A percentile compares a stretch with the other conserved stretches of the same genome.
Conservation (phyloP, 2,329 filamentous ascomycete species). For the Scedosporium apiospermum region DNA sequence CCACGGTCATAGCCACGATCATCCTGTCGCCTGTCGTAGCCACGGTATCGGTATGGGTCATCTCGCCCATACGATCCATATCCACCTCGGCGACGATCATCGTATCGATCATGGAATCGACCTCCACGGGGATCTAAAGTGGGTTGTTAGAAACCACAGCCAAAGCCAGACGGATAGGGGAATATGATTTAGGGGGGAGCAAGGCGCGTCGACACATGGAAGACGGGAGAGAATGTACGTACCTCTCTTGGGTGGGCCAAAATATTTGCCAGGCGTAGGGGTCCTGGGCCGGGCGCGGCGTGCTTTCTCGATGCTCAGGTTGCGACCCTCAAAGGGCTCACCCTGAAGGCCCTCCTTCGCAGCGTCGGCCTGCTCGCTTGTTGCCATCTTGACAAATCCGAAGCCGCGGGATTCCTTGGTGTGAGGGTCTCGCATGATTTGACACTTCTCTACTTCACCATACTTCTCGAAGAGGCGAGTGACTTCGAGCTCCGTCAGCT, state of each 20-base stretch:
- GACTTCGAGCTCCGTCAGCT: constrained; percentile 81
- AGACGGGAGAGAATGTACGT: constrained; percentile 30
- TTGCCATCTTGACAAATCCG: constrained; percentile 98
- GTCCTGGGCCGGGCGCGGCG: constrained; percentile 90
- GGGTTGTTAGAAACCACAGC: constrained; percentile 9
- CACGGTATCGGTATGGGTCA: constrained; percentile 48
- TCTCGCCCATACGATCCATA: constrained; percentile 44
- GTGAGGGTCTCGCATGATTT: constrained; percentile 98
- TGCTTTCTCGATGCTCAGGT: constrained; percentile 97
- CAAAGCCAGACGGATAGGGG: background rate
- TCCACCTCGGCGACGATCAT: constrained; percentile 56
- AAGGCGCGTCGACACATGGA: background rate
- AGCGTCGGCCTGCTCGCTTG: constrained; percentile 87
- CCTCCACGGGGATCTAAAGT: constrained; percentile 24
- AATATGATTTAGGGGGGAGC: no score
- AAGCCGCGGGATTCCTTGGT: constrained; percentile 98
- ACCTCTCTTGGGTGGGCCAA: constrained; percentile 96
- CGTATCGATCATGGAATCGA: constrained; percentile 48
- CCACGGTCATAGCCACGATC: constrained; percentile 35
- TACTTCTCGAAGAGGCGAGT: constrained; percentile 97
- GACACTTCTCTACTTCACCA: constrained; percentile 96
- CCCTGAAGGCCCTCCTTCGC: constrained; percentile 94
- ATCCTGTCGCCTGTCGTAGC: constrained; percentile 38
- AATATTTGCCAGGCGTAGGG: constrained; percentile 97
- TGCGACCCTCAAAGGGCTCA: constrained; percentile 89